Evolutionary conservation across 352 stramenopile genomes (phyloP), one percentile per base, ranked within the genome.

Genomic region (Thalassiosira sp.): DNA sequence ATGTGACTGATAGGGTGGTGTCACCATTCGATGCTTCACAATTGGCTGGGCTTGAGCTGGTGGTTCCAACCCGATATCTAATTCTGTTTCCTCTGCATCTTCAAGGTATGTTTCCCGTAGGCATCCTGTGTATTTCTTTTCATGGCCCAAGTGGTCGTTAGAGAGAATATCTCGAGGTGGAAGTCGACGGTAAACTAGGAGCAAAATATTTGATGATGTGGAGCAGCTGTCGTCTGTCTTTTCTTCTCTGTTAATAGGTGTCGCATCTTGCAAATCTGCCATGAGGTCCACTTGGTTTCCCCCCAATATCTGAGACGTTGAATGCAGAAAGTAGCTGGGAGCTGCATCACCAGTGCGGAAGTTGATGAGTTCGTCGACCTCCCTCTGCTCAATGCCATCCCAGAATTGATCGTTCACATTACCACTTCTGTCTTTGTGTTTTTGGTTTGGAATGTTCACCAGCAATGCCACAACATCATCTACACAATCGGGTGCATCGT

Each of bases 261-360:
- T 68, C 52, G 10, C 72, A 43, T 59, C 53, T 22, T 10, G 24
- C 28, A 70, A 69, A 59, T 58, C 42, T 37, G 3, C 27, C 22
- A 60, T 46, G 6, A 71, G 3, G 52, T 78, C 15, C 16, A 13
- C 7, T 46, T 46, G 40, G 16, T 46, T 18, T 46, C 40, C 49
- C 40, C n/a, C 42, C 15, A n/a, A 28, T 20, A 86, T 33, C 28
- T 61, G 37, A 28, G 61, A 53, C 37, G 60, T 61, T 18, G 79
- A 81, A 76, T 92, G 71, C 16, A 91, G 57, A 72, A 78, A 89
- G 68, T 88, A 90, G 18, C 76, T 86, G 11, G 87, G 87, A 62
- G 67, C 77, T 43, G 77, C 81, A 83, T 92, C 84, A 59, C 70
- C 75, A 6, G 81, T 79, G 3, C 84, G 82, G 78, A 92, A 89